A percentile compares a stretch with the other conserved stretches of the same genome.
Evolutionary conservation across 768 basidiomycete species (phyloP).

Genomic region (Phylloporus sp.): DNA sequence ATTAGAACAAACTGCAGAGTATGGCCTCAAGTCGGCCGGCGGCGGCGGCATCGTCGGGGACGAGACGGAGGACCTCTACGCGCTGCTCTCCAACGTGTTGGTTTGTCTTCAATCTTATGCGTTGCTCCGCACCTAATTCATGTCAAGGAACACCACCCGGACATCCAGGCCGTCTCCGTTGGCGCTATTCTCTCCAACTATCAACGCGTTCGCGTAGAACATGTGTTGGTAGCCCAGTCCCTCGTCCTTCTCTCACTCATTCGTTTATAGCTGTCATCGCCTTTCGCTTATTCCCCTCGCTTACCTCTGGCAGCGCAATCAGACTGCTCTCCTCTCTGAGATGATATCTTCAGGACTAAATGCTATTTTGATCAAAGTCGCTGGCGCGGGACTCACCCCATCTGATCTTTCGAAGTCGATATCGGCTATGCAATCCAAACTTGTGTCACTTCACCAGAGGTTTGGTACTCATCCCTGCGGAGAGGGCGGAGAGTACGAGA

Average conservation of each 20-base stretch:
- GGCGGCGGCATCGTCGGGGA: constrained; percentile 66
- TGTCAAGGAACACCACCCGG: constrained; percentile 66
- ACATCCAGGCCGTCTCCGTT: constrained; percentile 82
- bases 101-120: constrained; percentile 38
- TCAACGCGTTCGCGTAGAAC: constrained; percentile 94
- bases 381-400: constrained; percentile 82
- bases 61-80: constrained; percentile 92
- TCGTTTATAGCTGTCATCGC: constrained; percentile 62
- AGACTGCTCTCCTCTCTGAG: constrained; percentile 76
- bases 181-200: constrained; percentile 98
- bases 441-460: constrained; percentile 66
- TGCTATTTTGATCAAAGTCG: constrained; percentile 89
- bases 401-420: constrained; percentile 79
- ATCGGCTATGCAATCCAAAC: constrained; percentile 65
- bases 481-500: constrained; percentile 98
- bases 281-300: constrained; percentile 75
- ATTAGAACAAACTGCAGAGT: constrained; percentile 78
- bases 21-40: constrained; percentile 62
- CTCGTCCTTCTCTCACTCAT: constrained; percentile 1
- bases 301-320: constrained; percentile 93
- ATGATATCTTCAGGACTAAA: constrained; percentile 82
- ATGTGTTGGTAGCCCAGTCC: constrained; percentile 62
- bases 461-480: constrained; percentile 95
- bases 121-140: neutral
- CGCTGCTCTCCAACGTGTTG: constrained; percentile 70